Conservation (phyloP, 805 yeast genomes). For the Suhomyces sp. region DNA sequence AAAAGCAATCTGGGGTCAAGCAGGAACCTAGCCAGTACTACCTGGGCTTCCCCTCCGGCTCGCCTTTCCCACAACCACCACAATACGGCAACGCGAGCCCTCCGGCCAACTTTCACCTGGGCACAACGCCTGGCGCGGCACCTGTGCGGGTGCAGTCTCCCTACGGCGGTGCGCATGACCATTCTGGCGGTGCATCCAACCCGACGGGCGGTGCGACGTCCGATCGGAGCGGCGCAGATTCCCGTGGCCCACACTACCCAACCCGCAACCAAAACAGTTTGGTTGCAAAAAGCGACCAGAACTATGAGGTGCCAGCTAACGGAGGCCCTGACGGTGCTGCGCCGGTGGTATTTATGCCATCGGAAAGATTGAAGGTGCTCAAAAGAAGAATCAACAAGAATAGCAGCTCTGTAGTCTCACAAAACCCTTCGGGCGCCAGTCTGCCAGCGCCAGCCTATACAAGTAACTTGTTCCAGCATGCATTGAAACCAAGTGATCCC, state of each 20-base stretch:
- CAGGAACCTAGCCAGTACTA: neutral
- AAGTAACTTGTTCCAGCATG: conserved; percentile 16
- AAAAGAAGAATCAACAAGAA: conserved; percentile 16
- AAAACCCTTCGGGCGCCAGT: neutral
- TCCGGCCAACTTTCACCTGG: neutral
- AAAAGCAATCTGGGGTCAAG: neutral
- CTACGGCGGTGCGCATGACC: neutral
- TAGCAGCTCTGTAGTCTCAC: neutral
- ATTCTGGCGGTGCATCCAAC: neutral
- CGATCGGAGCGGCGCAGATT: neutral
- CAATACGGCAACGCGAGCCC: neutral
- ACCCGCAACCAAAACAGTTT: neutral
- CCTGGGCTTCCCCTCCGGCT: neutral
- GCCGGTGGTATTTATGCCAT: conserved; percentile 19
- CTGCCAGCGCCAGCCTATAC: conserved; percentile 2
- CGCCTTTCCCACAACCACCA: neutral
- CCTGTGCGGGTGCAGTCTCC: neutral
- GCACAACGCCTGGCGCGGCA: neutral
- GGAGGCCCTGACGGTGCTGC: neutral
- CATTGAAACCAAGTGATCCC: conserved; percentile 18
- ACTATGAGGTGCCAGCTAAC: neutral
- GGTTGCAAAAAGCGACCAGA: neutral
- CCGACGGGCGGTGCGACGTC: neutral
- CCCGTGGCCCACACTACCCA: neutral
- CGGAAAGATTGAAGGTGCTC: conserved; percentile 23